Evolutionary conservation across 2,329 filamentous ascomycete species (phyloP), one percentile per base, ranked within the genome.

Genomic region (Fusarium chaquense): DNA sequence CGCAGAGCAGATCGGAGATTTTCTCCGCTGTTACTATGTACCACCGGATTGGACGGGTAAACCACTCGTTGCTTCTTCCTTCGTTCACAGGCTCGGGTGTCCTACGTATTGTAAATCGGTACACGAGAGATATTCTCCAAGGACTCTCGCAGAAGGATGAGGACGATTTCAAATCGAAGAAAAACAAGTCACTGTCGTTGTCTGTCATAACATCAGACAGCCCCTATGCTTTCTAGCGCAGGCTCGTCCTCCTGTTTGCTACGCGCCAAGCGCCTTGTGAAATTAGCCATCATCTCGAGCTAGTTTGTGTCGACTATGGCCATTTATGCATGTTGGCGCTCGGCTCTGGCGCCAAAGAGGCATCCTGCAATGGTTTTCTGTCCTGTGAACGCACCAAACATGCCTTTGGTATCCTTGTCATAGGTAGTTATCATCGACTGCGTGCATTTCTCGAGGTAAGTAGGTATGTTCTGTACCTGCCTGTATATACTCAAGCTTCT

Each of bases 21-120:
- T 67, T 44, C 36, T 51, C 24, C 20, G 22, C 40, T 41, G 44
- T 54, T 24, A 47, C 28, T 30, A 30, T 30, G 28, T 30, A 30
- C 53, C 50, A 38, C 43, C 30, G 44, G 56, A 43, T 52, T 62
- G 47, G 55, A 52, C 45, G 30, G 35, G 55, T 62, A 60, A 60
- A 28, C 26, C 24, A n/a, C 36, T 38, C 16, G 26, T 43, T 38
- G 26, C 32, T 59, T 61, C 35, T 61, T 65, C 16, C 41, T 61
- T 66, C 40, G 36, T 46, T 38, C 59, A 54, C 40, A 50, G 18
- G 43, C 47, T 47, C 28, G 10, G 33, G 35, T 24, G 49, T 43
- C 40, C 41, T 36, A 30, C 13, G 35, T 28, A 38, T 30, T 15
- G 24, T 47, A 54, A 12, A 8, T 18, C 20, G 32, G 24, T 26